phyloP scores from a whole-genome alignment of 2,329 filamentous ascomycete genomes.

The Byssochlamys sp. region DNA sequence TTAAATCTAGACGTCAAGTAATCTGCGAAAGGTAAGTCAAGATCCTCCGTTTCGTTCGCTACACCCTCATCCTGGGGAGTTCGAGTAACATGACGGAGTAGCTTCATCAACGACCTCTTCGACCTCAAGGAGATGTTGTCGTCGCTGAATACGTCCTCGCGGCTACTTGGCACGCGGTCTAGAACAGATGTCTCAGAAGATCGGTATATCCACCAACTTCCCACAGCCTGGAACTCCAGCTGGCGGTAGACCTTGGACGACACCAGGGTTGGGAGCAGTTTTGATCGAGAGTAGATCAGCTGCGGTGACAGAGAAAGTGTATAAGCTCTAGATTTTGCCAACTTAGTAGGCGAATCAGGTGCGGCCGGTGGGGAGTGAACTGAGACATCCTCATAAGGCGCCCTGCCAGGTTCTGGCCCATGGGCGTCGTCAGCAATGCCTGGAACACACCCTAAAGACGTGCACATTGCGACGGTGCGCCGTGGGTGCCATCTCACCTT shows the following conservation, averaged over 20 bases:
- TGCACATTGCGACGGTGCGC: background rate
- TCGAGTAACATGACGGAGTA: constrained; percentile 72
- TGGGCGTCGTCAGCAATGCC: constrained; percentile 13
- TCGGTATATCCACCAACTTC: constrained; percentile 74
- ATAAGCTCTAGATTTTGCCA: constrained; percentile 60
- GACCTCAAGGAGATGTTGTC: constrained; percentile 64
- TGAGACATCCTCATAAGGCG: constrained; percentile 32
- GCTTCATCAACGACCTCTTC: constrained; percentile 85
- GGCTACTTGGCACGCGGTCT: constrained; percentile 69
- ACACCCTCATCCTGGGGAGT: constrained; percentile 47
- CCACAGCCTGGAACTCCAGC: constrained; percentile 85
- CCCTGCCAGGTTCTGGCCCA: constrained; percentile 23
- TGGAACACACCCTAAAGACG: background rate
- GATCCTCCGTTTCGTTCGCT: constrained; percentile 46
- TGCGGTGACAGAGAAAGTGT: constrained; percentile 76
- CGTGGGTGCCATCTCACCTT: constrained; percentile 21
- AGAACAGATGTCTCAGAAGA: constrained; percentile 32
- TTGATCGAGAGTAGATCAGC: constrained; percentile 73
- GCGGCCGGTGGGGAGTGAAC: constrained; percentile 16
- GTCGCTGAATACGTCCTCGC: constrained; percentile 84
- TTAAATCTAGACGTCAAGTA: constrained; percentile 48
- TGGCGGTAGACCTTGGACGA: constrained; percentile 80
- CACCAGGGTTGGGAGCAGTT: constrained; percentile 69
- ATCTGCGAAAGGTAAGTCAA: constrained; percentile 44
- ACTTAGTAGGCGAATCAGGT: constrained; percentile 11